Evolutionary conservation across 129 eudicot species (phyloP).

Genomic region (Kitagawia praeruptora): DNA sequence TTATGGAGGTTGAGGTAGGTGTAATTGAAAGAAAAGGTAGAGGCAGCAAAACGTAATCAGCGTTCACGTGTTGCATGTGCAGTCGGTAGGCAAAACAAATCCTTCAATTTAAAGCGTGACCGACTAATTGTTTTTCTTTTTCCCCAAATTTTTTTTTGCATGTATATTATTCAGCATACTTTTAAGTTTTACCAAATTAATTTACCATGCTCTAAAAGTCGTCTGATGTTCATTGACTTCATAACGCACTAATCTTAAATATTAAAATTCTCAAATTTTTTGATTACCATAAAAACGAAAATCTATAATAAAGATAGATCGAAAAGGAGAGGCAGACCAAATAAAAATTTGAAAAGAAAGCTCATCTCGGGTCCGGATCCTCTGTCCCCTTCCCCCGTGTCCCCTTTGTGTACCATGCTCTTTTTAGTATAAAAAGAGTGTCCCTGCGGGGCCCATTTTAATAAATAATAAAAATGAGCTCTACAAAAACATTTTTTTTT

Average conservation of each 20-base stretch:
- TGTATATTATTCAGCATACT: too few relatives aligned
- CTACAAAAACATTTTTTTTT: too few relatives aligned
- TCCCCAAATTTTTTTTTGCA: background rate
- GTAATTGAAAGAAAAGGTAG: background rate
- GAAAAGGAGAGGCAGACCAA: background rate
- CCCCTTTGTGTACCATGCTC: too few relatives aligned
- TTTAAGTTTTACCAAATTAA: background rate
- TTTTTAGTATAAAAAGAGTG: too few relatives aligned
- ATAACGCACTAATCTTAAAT: background rate
- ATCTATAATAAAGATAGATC: background rate
- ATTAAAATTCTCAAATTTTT: too few relatives aligned
- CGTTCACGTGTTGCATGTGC: constrained; percentile 10
- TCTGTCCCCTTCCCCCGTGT: too few relatives aligned
- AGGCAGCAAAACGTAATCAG: background rate
- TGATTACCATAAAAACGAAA: background rate
- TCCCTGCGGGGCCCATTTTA: too few relatives aligned
- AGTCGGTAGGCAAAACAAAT: background rate
- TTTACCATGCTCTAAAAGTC: background rate
- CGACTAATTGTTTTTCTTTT: background rate
- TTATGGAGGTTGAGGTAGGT: background rate
- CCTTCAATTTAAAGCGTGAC: background rate
- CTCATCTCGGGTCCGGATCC: too few relatives aligned
- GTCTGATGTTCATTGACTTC: background rate
- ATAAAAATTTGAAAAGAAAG: background rate
- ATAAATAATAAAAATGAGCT: too few relatives aligned